phyloP scores from a whole-genome alignment of 2,329 filamentous ascomycete genomes.

The Monilinia laxa region DNA sequence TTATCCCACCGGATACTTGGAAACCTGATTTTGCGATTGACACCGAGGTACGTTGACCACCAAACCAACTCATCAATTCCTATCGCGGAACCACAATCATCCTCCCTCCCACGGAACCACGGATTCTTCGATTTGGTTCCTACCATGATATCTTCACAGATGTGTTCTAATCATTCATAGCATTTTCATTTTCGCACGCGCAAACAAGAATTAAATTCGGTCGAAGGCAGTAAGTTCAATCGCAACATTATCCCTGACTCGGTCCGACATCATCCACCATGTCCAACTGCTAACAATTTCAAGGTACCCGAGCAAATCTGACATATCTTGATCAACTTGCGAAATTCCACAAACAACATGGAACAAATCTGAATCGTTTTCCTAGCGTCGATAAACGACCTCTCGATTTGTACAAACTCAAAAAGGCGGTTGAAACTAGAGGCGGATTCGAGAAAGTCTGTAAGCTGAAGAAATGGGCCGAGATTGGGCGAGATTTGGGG shows the following conservation, averaged over 20 bases:
- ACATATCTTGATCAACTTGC: constrained; percentile 93
- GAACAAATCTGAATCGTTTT: constrained; percentile 87
- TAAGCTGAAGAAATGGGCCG: constrained; percentile 98
- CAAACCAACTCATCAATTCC: not conserved
- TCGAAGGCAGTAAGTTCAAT: constrained; percentile 85
- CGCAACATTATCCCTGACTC: constrained; percentile 18
- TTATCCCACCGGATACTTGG: constrained; percentile 91
- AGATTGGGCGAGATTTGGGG: constrained; percentile 92
- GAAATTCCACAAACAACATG: constrained; percentile 97
- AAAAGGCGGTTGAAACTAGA: constrained; percentile 92
- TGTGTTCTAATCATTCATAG: constrained; percentile 49
- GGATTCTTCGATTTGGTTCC: not conserved
- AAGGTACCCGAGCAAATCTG: constrained; percentile 90
- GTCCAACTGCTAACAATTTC: constrained; percentile 32
- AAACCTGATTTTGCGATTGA: constrained; percentile 95
- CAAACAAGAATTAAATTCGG: constrained; percentile 94
- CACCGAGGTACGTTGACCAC: constrained; percentile 68
- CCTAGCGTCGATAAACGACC: constrained; percentile 98
- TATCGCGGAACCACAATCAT: not conserved
- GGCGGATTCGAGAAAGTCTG: constrained; percentile 96
- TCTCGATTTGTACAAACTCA: constrained; percentile 89
- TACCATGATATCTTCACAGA: not conserved
- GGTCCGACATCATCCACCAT: not conserved
- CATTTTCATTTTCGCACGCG: constrained; percentile 95
- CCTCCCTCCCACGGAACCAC: not conserved